Percentiles rank a stretch among this genome's conserved stretches.
Evolutionary conservation across 805 yeast species (phyloP).

Genomic region (Yarrowia sp.): DNA sequence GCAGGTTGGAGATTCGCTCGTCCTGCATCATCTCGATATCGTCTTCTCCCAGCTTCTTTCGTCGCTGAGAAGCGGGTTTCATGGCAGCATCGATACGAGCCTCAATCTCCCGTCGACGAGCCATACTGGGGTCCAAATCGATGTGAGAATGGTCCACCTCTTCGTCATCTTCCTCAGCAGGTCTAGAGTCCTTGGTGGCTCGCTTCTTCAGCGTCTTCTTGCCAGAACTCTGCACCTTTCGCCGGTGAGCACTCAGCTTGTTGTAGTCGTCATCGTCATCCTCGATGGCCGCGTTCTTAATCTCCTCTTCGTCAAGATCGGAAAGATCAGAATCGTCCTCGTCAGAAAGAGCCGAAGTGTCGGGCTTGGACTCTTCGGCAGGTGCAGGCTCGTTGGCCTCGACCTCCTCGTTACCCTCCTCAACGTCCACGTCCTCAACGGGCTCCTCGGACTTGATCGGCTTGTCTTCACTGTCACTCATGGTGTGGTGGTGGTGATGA

Average conservation of each 20-base stretch:
- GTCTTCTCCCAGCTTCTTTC: constrained; percentile 80
- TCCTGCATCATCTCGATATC: constrained; percentile 96
- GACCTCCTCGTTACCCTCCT: neutral
- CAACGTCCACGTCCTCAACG: too few species aligned
- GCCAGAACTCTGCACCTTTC: constrained; percentile 40
- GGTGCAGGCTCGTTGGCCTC: neutral
- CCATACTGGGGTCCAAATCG: constrained; percentile 50
- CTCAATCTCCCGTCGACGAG: constrained; percentile 79
- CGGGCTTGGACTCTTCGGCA: constrained; percentile 2
- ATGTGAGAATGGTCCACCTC: constrained; percentile 44
- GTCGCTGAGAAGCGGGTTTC: constrained; percentile 61
- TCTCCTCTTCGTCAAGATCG: constrained; percentile 53
- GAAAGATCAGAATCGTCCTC: constrained; percentile 57
- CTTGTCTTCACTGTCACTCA: constrained; percentile 24
- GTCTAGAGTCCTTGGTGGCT: constrained; percentile 41
- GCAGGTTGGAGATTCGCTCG: constrained; percentile 79
- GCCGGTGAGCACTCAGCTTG: constrained; percentile 51
- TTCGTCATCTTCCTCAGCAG: constrained; percentile 43
- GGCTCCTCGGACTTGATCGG: constrained; percentile 31
- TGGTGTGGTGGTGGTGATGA: constrained; percentile 26
- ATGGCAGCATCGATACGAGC: constrained; percentile 79
- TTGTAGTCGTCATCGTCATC: constrained; percentile 52
- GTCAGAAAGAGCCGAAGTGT: constrained; percentile 41
- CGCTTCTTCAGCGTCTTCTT: constrained; percentile 42
- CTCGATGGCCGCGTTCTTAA: constrained; percentile 48